A percentile compares a stretch with the other conserved stretches of the same genome.
phyloP scores from a whole-genome alignment of 192 early-diverging fungal species.

The Backusella sp. region DNA sequence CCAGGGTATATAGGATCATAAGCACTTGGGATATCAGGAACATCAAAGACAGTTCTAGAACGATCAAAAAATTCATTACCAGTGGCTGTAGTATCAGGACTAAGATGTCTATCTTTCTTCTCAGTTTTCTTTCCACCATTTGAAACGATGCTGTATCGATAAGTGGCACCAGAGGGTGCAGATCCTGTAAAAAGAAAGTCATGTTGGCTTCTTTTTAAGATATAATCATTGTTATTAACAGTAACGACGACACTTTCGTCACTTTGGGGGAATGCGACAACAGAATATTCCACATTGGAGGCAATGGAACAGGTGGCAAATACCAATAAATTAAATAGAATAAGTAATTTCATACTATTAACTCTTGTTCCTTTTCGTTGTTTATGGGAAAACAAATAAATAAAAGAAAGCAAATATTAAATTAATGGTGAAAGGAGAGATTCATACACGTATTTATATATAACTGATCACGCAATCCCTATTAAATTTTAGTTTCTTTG shows the following conservation, averaged over 20 bases:
- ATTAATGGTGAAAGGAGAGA: not conserved
- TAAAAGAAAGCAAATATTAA: not conserved
- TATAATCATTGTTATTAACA: slow-evolving; percentile 10
- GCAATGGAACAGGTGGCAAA: not conserved
- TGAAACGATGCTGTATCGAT: slow-evolving; percentile 12
- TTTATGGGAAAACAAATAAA: not conserved
- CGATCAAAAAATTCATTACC: slow-evolving; percentile 46
- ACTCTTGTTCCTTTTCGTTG: not conserved
- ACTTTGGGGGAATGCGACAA: slow-evolving; percentile 19
- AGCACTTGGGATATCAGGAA: slow-evolving; percentile 37
- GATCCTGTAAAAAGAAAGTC: slow-evolving; percentile 5
- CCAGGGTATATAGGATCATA: slow-evolving; percentile 39
- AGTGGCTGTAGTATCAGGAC: slow-evolving; percentile 11
- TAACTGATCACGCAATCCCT: not conserved
- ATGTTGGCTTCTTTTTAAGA: not conserved
- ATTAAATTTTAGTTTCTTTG: not conserved
- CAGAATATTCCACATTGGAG: slow-evolving; percentile 17
- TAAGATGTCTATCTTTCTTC: not conserved
- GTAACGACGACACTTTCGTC: slow-evolving; percentile 16
- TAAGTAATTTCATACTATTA: not conserved
- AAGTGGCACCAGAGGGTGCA: slow-evolving; percentile 9
- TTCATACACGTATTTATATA: not conserved
- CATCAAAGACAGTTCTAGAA: slow-evolving; percentile 22
- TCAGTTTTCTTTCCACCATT: not conserved
- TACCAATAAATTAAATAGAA: not conserved